Evolutionary conservation across 176 grass and related monocot species (phyloP), one percentile per base, ranked within the genome.

Genomic region (Avena sativa): DNA sequence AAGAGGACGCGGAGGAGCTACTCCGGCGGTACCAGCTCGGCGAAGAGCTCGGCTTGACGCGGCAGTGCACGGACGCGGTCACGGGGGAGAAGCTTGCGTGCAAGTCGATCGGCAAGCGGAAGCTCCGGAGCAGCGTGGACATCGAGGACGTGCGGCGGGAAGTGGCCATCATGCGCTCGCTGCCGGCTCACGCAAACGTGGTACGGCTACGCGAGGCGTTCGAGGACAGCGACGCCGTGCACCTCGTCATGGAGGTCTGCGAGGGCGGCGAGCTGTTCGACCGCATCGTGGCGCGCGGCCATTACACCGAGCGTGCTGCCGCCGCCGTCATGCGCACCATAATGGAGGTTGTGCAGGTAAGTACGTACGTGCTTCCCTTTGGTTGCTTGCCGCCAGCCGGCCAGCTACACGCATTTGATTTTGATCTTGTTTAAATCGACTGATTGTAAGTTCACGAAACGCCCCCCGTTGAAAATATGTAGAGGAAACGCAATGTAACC

Each of bases 241-340:
- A 94, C 85, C 87, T 97, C 71, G 76, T 90, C 75, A 93, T 97
- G 91, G 92, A 97, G 92, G 70, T 97, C 23, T 97, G 94, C 84
- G 92, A 97, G 83, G 94, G 94, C 38, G 92, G 94, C 11, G 94
- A 97, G 88, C 92, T 97, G 71, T 97, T 97, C 60, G 94, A 97
- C 63, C 79, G 92, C 30, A 97, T 97, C 56, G 88, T 93, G 28
- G 69, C 92, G 0, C 71, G 83, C 36, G 92, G 92, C 0, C 92
- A 94, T 60, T 92, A 92, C 80, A 90, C 87, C 51, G 94, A 97
- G 88, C 85, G 92, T 13, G 90, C 85, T 0, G 94, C 94, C 14
- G 90, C 80, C n/a, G 44, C 21, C 25, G 87, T 94, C 79, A 79
- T 92, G 84, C 87, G 87, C 52, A 89, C 92, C 56, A 94, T 94